phyloP scores from a whole-genome alignment of 805 yeast species.

The Candida wancherniae region DNA sequence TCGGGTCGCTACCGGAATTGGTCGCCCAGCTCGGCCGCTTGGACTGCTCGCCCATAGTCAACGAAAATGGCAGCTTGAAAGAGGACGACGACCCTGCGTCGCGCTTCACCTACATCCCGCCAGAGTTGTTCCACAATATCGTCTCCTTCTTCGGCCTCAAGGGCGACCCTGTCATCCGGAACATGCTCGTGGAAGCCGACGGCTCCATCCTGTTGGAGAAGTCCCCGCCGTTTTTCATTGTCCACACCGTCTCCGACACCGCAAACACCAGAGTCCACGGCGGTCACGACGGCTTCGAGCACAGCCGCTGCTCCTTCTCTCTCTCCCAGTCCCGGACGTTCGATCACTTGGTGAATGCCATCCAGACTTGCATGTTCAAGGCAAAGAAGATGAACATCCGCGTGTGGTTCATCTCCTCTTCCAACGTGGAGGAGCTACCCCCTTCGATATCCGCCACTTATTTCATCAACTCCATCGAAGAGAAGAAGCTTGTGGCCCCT shows the following conservation, averaged over 20 bases:
- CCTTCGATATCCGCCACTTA: conserved; percentile 19
- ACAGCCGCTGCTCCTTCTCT: conserved; percentile 10
- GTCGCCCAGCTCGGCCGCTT: conserved; percentile 42
- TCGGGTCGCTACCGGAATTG: conserved; percentile 21
- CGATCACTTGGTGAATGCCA: conserved; percentile 25
- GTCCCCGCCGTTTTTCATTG: conserved; percentile 31
- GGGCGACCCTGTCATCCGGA: conserved; percentile 32
- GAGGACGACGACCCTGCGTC: conserved; percentile 17
- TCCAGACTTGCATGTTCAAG: conserved; percentile 21
- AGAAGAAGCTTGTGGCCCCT: conserved; percentile 26
- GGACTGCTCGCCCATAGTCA: conserved; percentile 42
- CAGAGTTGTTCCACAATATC: conserved; percentile 41
- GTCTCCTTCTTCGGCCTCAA: conserved; percentile 52
- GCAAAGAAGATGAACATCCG: conserved; percentile 20
- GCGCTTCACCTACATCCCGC: conserved; percentile 31
- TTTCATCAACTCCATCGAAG: conserved; percentile 27
- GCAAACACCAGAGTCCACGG: conserved; percentile 2
- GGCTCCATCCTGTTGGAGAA: conserved; percentile 31
- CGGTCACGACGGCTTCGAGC: conserved; percentile 6
- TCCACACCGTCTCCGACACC: conserved; percentile 29
- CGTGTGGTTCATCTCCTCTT: conserved; percentile 34
- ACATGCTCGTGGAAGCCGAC: conserved; percentile 22
- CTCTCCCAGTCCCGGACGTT: conserved; percentile 34
- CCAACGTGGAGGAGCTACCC: conserved; percentile 20
- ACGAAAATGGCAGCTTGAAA: conserved; percentile 41